Conservation (phyloP, 768 basidiomycete species). For the Mycena filopes region DNA sequence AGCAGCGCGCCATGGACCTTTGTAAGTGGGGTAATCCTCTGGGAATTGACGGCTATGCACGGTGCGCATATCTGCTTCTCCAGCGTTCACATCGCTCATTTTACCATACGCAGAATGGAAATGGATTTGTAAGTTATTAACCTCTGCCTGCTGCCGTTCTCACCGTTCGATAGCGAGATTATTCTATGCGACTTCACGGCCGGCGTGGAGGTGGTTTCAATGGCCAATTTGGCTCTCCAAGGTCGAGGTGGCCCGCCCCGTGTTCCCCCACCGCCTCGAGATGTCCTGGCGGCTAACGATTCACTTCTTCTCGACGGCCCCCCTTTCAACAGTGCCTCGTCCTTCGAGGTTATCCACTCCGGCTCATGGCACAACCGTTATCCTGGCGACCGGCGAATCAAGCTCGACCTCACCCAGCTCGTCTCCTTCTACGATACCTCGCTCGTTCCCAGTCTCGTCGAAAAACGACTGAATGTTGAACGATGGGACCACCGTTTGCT, state of each 20-base stretch:
- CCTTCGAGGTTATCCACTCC: conserved; percentile 28
- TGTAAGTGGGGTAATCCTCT: conserved; percentile 58
- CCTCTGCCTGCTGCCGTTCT: not conserved
- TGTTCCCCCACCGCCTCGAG: not conserved
- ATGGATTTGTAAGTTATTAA: conserved; percentile 43
- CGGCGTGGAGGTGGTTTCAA: conserved; percentile 41
- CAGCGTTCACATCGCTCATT: not conserved
- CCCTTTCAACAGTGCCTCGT: conserved; percentile 13
- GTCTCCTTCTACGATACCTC: conserved; percentile 50
- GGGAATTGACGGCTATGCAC: conserved; percentile 57
- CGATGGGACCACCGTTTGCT: conserved; percentile 44
- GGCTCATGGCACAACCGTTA: conserved; percentile 45
- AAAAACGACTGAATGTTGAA: conserved; percentile 36
- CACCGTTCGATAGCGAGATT: conserved; percentile 45
- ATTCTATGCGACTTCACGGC: conserved; percentile 47
- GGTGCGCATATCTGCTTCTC: conserved; percentile 38
- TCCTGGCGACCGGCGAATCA: conserved; percentile 48
- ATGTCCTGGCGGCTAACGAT: not conserved
- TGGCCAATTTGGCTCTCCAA: conserved; percentile 30
- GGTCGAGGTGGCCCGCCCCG: conserved; percentile 7
- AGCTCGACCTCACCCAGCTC: conserved; percentile 43
- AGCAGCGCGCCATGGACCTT: conserved; percentile 47
- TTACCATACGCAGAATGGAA: conserved; percentile 25
- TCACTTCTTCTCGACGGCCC: conserved; percentile 17
- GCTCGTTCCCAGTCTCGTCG: conserved; percentile 43